Percentiles rank a stretch among this genome's conserved stretches.
Evolutionary conservation across 1,139 yeast genomes (phyloP).

Genomic region (Citeromyces hawaiiensis): DNA sequence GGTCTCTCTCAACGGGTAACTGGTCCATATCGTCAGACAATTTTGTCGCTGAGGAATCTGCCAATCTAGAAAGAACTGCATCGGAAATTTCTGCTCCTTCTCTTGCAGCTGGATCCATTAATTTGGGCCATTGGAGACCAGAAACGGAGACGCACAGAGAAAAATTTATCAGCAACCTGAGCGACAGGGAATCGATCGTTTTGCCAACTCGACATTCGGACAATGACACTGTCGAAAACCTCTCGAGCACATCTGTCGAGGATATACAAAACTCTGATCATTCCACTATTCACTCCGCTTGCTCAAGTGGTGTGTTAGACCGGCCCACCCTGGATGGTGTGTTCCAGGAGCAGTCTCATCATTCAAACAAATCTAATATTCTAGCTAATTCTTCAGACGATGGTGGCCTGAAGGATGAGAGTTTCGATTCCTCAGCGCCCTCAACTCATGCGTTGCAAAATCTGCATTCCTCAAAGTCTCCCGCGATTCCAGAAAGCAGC

Average conservation of each 20-base stretch:
- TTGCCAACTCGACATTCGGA: constrained; percentile 19
- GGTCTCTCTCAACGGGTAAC: neutral
- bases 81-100: neutral
- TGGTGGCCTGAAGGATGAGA: neutral
- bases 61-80: neutral
- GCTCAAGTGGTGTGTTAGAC: neutral
- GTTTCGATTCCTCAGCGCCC: neutral
- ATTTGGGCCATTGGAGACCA: constrained; percentile 41
- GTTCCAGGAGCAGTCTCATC: neutral
- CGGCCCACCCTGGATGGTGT: neutral
- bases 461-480: neutral
- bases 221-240: neutral
- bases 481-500: neutral
- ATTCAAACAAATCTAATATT: neutral
- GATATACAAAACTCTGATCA: neutral
- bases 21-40: neutral
- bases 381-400: neutral
- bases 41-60: neutral
- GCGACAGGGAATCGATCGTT: constrained; percentile 15
- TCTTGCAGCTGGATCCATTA: constrained; percentile 11
- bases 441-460: neutral
- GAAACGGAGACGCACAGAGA: constrained; percentile 35
- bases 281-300: neutral
- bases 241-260: neutral
- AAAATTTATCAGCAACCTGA: constrained; percentile 28